Percentiles rank a stretch among this genome's conserved stretches.
phyloP scores from a whole-genome alignment of 2,329 filamentous ascomycete species.

The Diaporthe longicolla region DNA sequence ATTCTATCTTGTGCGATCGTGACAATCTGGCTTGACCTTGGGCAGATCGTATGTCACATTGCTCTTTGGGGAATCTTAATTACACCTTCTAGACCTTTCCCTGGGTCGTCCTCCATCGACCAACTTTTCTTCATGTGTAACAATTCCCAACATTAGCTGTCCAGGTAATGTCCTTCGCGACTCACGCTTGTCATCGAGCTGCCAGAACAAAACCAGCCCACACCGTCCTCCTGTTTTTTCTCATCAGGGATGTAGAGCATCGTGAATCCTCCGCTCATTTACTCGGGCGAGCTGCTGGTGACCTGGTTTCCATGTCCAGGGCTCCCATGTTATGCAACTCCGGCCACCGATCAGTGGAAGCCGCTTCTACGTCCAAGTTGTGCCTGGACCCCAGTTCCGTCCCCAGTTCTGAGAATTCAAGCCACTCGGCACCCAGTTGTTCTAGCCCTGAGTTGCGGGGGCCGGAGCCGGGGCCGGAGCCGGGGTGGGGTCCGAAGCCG shows the following conservation, averaged over 20 bases:
- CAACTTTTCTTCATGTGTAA: constrained; percentile 1
- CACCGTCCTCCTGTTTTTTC: not conserved
- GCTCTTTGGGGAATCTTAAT: constrained; percentile 42
- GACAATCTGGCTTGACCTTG: not conserved
- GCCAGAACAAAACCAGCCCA: constrained; percentile 17
- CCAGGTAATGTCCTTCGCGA: not conserved
- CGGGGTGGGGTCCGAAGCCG: constrained; percentile 16
- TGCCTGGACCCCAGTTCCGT: not conserved
- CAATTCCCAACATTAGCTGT: constrained; percentile 9
- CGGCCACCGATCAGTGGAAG: not conserved
- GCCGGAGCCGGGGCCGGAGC: constrained; percentile 18
- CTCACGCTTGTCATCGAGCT: constrained; percentile 1
- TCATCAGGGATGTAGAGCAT: not conserved
- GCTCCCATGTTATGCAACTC: not conserved
- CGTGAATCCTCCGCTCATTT: not conserved
- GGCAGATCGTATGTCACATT: constrained; percentile 27
- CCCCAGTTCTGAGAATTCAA: not conserved
- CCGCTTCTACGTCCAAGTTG: not conserved
- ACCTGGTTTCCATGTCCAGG: not conserved
- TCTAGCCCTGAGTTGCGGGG: constrained; percentile 36
- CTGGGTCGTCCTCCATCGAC: not conserved
- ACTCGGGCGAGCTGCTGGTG: not conserved
- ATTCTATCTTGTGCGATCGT: not conserved
- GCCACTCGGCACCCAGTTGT: constrained; percentile 36
- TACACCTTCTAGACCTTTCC: constrained; percentile 35